Conservation (phyloP, 2,329 filamentous ascomycete genomes). For the Dryadomyces sulphureus region DNA sequence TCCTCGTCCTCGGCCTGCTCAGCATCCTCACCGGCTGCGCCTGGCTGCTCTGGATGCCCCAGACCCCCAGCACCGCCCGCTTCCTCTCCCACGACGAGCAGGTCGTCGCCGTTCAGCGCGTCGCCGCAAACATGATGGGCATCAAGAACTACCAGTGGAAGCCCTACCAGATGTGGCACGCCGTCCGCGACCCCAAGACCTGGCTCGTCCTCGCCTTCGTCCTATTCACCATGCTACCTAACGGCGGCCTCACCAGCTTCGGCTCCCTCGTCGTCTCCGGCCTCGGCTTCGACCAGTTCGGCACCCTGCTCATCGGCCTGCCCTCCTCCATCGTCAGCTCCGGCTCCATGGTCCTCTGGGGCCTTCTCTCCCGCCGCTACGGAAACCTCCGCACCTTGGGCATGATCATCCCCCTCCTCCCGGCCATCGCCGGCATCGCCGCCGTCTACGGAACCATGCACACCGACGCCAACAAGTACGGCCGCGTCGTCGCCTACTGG, state of each 20-base stretch:
- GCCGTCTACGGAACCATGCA: conserved; percentile 14
- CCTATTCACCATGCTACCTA: conserved; percentile 35
- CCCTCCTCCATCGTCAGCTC: conserved; percentile 27
- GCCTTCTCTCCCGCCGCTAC: conserved; percentile 32
- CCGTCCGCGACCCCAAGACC: conserved; percentile 41
- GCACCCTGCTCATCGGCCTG: too few species aligned
- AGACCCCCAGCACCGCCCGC: conserved; percentile 38
- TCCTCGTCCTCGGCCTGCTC: conserved; percentile 19
- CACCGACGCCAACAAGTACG: conserved; percentile 21
- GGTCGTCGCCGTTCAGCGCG: conserved; percentile 35
- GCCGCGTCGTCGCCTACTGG: conserved; percentile 27
- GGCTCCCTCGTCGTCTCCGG: too few species aligned
- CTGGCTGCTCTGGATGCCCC: conserved; percentile 40
- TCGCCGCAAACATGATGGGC: conserved; percentile 42
- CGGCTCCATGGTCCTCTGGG: conserved; percentile 40
- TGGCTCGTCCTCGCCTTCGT: conserved; percentile 42
- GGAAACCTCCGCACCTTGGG: conserved; percentile 19
- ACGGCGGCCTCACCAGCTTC: conserved; percentile 26
- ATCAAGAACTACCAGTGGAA: conserved; percentile 42
- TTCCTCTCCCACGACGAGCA: conserved; percentile 34
- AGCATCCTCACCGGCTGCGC: conserved; percentile 44
- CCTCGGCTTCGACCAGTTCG: too few species aligned
- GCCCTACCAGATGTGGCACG: conserved; percentile 37
- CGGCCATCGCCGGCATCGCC: conserved; percentile 14
- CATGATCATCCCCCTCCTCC: conserved; percentile 15